These are phyloP conservation scores for Heterobasidion parviporum DNA, from an alignment of 1,284 basidiomycete genomes.

Conservation along the genomic window DNA sequence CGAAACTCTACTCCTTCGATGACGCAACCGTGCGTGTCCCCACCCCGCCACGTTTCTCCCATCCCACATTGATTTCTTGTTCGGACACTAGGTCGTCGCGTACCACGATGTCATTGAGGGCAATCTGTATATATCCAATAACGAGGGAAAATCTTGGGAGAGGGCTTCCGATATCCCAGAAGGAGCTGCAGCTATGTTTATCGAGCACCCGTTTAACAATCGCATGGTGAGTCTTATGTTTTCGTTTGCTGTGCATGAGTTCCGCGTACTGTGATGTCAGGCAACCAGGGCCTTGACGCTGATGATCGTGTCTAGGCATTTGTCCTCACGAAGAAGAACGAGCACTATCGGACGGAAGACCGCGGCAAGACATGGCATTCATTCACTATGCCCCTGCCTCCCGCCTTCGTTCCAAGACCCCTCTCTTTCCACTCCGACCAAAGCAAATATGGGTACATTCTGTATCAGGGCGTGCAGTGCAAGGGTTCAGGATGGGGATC, in stretches of 20 bases:
- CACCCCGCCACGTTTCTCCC: background rate
- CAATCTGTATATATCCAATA: conserved; percentile 71
- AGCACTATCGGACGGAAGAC: conserved; percentile 82
- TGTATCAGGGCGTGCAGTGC: conserved; percentile 81
- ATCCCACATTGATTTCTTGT: background rate
- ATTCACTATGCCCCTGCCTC: conserved; percentile 62
- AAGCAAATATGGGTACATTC: conserved; percentile 61
- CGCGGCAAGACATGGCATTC: conserved; percentile 79
- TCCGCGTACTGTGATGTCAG: background rate
- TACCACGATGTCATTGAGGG: conserved; percentile 74
- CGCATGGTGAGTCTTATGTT: conserved; percentile 41
- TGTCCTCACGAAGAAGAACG: conserved; percentile 61
- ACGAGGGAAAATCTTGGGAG: conserved; percentile 86
- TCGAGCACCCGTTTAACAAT: conserved; percentile 85
- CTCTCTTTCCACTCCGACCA: conserved; percentile 80
- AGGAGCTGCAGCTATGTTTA: conserved; percentile 63
- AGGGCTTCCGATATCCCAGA: conserved; percentile 52
- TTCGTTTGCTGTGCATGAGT: background rate
- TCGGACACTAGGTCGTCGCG: conserved; percentile 52
- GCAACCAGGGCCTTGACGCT: background rate
- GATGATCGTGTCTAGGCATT: conserved; percentile 55
- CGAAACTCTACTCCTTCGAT: conserved; percentile 87
- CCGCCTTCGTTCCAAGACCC: conserved; percentile 53
- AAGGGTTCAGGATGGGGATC: conserved; percentile 51
- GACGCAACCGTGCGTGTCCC: conserved; percentile 64